Percentiles rank a stretch among this genome's conserved stretches.
phyloP scores from a whole-genome alignment of 257 asterid species.

The Plantago ovata region DNA sequence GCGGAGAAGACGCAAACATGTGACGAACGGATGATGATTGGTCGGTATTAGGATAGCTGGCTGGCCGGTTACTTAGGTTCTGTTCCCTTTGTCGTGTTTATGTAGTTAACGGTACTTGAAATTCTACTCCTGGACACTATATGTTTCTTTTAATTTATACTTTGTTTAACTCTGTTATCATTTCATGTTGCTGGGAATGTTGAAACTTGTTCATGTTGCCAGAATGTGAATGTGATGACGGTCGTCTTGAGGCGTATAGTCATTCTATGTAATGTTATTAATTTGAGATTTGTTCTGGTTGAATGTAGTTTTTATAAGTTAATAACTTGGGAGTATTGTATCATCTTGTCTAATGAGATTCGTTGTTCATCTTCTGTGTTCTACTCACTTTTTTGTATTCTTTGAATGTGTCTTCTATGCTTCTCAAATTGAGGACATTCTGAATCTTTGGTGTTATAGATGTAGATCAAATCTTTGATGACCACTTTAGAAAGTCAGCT shows the following conservation, averaged over 20 bases:
- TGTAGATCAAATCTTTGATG: not conserved
- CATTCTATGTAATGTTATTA: not conserved
- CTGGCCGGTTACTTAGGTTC: constrained; percentile 19
- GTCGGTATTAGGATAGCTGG: constrained; percentile 18
- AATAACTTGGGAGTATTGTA: too few relatives aligned
- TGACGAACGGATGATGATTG: not conserved
- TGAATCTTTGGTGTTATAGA: too few relatives aligned
- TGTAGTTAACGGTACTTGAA: constrained; percentile 1
- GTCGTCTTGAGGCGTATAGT: not conserved
- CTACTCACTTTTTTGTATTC: too few relatives aligned
- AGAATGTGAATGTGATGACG: not conserved
- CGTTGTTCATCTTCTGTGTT: too few relatives aligned
- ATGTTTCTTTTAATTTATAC: not conserved
- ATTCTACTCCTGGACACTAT: not conserved
- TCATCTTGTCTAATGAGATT: too few relatives aligned
- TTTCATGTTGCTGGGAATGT: not conserved
- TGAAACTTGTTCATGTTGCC: not conserved
- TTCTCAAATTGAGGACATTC: too few relatives aligned
- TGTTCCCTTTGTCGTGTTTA: constrained; percentile 8
- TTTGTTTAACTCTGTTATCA: not conserved
- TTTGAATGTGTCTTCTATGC: too few relatives aligned
- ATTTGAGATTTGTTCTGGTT: not conserved
- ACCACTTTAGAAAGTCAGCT: not conserved
- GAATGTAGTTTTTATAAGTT: not conserved
- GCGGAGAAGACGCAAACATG: constrained; percentile 2